A percentile compares a stretch with the other conserved stretches of the same genome.
These are phyloP conservation scores for Margaritispora aquatica DNA, from an alignment of 495 filamentous ascomycete species.

Conservation along the genomic window DNA sequence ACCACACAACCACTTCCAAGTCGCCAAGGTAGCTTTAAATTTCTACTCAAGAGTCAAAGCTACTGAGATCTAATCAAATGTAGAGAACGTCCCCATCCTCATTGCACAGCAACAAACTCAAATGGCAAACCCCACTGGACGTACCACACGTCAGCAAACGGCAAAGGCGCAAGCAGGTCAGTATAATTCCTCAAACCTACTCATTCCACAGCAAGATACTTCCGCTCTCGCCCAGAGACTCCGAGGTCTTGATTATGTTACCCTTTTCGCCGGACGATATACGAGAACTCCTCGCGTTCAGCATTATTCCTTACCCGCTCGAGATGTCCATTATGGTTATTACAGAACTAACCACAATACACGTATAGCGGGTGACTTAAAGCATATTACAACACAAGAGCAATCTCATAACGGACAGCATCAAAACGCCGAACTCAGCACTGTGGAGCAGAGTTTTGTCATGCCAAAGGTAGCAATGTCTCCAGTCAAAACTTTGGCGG, in stretches of 20 bases:
- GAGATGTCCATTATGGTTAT: neutral
- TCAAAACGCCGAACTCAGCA: neutral
- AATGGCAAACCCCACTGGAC: slow-evolving; percentile 26
- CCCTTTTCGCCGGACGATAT: slow-evolving; percentile 17
- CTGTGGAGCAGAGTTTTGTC: neutral
- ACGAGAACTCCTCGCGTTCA: slow-evolving; percentile 3
- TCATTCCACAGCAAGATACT: neutral
- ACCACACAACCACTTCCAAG: slow-evolving; percentile 2
- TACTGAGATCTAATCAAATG: neutral
- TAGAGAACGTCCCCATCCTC: neutral
- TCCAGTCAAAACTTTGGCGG: slow-evolving; percentile 17
- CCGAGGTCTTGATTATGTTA: slow-evolving; percentile 3
- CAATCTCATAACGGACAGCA: too few species aligned
- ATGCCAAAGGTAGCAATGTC: slow-evolving; percentile 3
- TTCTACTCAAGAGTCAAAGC: neutral
- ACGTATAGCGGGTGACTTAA: slow-evolving; percentile 17
- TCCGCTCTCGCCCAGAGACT: slow-evolving; percentile 1
- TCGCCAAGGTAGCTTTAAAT: slow-evolving; percentile 11
- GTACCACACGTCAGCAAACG: slow-evolving; percentile 24
- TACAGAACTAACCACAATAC: slow-evolving; percentile 8
- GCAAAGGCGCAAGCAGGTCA: slow-evolving; percentile 45
- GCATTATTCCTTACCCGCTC: neutral
- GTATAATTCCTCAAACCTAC: slow-evolving; percentile 24
- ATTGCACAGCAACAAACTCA: neutral
- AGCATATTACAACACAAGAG: neutral